Base-by-base conservation (phyloP, 2,329 filamentous ascomycete genomes). In the Tetracladium maxilliforme region DNA sequence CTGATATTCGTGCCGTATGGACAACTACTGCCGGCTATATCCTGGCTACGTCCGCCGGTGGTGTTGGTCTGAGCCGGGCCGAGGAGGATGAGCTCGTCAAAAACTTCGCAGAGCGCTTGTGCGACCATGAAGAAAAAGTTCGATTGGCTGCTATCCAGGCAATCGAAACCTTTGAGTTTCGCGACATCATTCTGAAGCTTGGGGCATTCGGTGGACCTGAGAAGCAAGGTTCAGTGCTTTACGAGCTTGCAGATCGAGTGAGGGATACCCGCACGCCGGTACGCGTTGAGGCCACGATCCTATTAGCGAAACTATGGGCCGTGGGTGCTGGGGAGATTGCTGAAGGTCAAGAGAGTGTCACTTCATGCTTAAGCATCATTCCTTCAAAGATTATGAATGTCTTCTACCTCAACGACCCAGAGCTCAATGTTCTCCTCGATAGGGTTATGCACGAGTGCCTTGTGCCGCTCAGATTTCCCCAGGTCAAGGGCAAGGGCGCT, bases 301-400 rank as follows among this genome's bases (percentile, higher is more conserved):
- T 92, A 7, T 58, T 95, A 2, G 81, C 71, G 8, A 81, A 75
- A 33, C 73, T 95, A 15, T 98, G 90, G 90, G 86, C 82, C n/a
- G 86, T 92, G 11, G 87, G 82, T 9, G 71, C 76, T 11, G 81
- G 83, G 11, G 86, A 93, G 40, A 79, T 98, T 38, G 73, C 81
- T 14, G 70, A 77, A 26, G 82, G 81, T 10, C 78, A 87, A 39
- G 82, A 93, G 37, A 58, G 64, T 11, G 76, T 92, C 12, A 67
- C 65, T 9, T 58, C 70, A 7, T 66, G 87, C n/a, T 58, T 98
- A 9, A 77, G 75, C 6, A 75, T 75, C 14, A 83, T 92, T 19
- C 87, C 90, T 3, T 78, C 78, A 2, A 77, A 72, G 33, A 83
- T 98, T 22, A 71, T 94, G 33, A 83, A 84, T 42, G 76, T 78